Percentiles rank a stretch among this genome's conserved stretches.
These are phyloP conservation scores for Trichoderma sp. DNA, from an alignment of 2,329 filamentous ascomycete species.

Conservation along the genomic window DNA sequence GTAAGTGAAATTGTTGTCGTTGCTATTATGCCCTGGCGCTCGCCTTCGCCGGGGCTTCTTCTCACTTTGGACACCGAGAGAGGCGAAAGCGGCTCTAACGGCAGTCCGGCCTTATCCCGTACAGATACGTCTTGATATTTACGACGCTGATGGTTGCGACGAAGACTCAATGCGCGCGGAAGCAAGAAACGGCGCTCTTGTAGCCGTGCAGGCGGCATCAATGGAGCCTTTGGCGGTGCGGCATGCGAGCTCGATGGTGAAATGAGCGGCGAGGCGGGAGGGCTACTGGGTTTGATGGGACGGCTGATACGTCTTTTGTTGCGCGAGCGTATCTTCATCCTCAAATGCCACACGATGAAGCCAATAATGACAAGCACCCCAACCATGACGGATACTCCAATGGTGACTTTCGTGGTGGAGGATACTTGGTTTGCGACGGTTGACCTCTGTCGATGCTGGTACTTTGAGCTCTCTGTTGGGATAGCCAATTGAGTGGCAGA, in stretches of 20 bases:
- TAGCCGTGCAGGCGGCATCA: constrained; percentile 54
- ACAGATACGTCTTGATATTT: background rate
- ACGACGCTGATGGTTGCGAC: constrained; percentile 1
- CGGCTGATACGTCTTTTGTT: constrained; percentile 14
- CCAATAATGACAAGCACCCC: constrained; percentile 44
- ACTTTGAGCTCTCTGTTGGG: constrained; percentile 24
- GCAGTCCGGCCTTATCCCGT: constrained; percentile 6
- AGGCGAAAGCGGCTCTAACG: constrained; percentile 1
- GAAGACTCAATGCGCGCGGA: constrained; percentile 20
- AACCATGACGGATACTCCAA: constrained; percentile 49
- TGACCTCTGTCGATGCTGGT: background rate
- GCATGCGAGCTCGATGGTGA: constrained; percentile 42
- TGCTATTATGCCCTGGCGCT: background rate
- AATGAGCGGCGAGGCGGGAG: constrained; percentile 46
- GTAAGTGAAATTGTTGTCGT: constrained; percentile 5
- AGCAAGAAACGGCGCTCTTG: constrained; percentile 52
- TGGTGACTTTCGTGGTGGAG: constrained; percentile 49
- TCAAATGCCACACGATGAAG: constrained; percentile 45
- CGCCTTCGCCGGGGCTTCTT: background rate
- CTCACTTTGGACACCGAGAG: background rate
- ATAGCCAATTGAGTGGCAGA: constrained; percentile 32
- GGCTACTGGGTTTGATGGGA: constrained; percentile 34
- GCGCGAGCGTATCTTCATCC: constrained; percentile 33
- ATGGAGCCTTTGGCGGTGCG: constrained; percentile 33
- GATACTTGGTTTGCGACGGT: constrained; percentile 37